Evolutionary conservation across 495 filamentous ascomycete species (phyloP), one percentile per base, ranked within the genome.

Genomic region (Penicillium nucicola): DNA sequence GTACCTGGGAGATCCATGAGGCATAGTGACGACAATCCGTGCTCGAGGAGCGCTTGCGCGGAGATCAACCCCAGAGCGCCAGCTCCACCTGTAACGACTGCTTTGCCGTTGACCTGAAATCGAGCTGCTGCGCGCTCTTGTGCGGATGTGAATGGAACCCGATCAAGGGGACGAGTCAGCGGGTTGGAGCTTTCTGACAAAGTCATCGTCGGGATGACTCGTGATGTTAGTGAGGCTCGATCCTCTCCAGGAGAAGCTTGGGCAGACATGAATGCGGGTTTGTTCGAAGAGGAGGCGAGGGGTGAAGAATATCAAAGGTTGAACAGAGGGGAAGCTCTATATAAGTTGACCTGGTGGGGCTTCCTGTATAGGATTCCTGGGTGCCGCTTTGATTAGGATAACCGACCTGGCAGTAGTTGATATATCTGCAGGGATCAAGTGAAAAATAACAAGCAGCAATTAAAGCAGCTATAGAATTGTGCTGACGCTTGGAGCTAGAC

Each of bases 21-120:
- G 45, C 76, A 76, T 32, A 88, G 67, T 14, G 78, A 78, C 3
- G 72, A 56, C 2, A 83, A 67, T 10, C 85, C 86, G 55, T 89
- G 85, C 60, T 90, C 86, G n/a, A 89, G 81, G 13, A 90, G 76
- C 5, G 85, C 86, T 4, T 75, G 72, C 3, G 77, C 76, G 9
- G 77, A 72, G 4, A 73, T 68, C 3, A 86, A 75, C 4, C 79
- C 87, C 7, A 90, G 74, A n/a, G 76, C 82, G 2, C 87, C 86
- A 25, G 83, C 77, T 39, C 87, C 85, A 15, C 87, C 87, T 19
- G 87, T 88, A 22, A 90, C 28, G 30, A 87, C 77, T 20, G 83
- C 84, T 52, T 84, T 88, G 17, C 84, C 84, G 34, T 69, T 63
- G 23, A 89, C 77, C 17, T 76, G 69, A 56, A 89, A 88, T 40